Evolutionary conservation across 2,329 filamentous ascomycete genomes (phyloP).

Genomic region (Calonectria honghensis): DNA sequence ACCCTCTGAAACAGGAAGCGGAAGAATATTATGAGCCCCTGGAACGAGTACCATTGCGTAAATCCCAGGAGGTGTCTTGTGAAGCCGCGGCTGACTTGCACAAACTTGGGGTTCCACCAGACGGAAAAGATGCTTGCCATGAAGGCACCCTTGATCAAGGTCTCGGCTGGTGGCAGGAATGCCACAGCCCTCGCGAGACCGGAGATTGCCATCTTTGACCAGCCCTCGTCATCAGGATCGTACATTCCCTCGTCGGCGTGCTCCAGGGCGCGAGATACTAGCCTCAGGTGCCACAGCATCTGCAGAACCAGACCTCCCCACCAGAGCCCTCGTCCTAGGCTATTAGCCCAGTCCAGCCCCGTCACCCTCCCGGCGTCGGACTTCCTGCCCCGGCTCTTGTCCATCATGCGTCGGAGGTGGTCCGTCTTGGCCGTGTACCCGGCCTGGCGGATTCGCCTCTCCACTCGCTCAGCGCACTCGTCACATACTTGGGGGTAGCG

Average conservation of each 20-base stretch:
- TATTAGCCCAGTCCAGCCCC: constrained; percentile 65
- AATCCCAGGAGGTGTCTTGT: constrained; percentile 76
- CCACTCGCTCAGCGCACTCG: constrained; percentile 84
- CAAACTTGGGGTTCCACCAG: constrained; percentile 83
- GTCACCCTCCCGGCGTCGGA: constrained; percentile 56
- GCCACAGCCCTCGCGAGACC: constrained; percentile 43
- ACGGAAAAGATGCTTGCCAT: constrained; percentile 69
- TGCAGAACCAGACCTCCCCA: constrained; percentile 67
- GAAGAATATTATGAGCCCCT: constrained; percentile 74
- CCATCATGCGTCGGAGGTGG: constrained; percentile 83
- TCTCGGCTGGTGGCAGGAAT: constrained; percentile 64
- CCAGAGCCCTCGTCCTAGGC: constrained; percentile 68
- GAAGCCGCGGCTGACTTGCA: constrained; percentile 76
- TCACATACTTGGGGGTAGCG: constrained; percentile 93
- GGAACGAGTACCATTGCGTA: constrained; percentile 79
- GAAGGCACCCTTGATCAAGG: constrained; percentile 69
- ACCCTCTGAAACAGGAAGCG: constrained; percentile 70
- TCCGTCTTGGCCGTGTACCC: constrained; percentile 91
- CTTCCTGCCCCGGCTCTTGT: constrained; percentile 71
- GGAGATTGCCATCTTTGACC: constrained; percentile 38
- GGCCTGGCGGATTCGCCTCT: constrained; percentile 80
- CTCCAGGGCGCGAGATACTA: constrained; percentile 53
- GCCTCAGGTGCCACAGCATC: constrained; percentile 70
- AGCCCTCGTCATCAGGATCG: constrained; percentile 57
- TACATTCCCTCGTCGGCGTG: constrained; percentile 57